Percentiles rank a stretch among this genome's conserved stretches.
These are phyloP conservation scores for Fagopyrum esculentum DNA, from an alignment of 148 eudicot genomes.

Conservation along the genomic window DNA sequence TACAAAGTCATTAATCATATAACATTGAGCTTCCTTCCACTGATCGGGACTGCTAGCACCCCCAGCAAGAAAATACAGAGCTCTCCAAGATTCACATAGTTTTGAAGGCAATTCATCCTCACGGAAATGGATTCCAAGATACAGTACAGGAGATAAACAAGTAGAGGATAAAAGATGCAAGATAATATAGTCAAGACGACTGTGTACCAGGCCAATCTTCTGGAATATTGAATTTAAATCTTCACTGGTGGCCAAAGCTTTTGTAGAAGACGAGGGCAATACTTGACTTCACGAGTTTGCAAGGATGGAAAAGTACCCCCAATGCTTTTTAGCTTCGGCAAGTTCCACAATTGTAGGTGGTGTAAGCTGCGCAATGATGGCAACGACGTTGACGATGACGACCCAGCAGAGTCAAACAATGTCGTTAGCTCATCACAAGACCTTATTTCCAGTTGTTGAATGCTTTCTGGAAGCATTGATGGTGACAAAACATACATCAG, in stretches of 20 bases:
- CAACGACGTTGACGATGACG: not conserved
- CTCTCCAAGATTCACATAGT: not conserved
- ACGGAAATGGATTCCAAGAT: not conserved
- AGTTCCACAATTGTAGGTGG: not conserved
- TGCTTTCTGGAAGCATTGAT: not conserved
- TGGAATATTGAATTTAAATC: not conserved
- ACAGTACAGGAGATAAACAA: not conserved
- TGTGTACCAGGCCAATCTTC: not conserved
- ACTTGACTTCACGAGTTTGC: not conserved
- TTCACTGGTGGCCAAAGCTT: slow-evolving; percentile 1
- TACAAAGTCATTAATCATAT: no score
- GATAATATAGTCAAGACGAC: no score
- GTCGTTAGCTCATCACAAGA: not conserved
- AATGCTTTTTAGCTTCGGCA: slow-evolving; percentile 8
- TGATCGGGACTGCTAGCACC: not conserved
- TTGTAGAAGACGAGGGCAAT: slow-evolving; percentile 6
- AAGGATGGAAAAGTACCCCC: slow-evolving; percentile 1
- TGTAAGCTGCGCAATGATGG: not conserved
- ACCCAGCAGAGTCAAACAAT: slow-evolving; percentile 2
- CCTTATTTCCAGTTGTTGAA: not conserved
- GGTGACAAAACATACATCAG: slow-evolving; percentile 1
- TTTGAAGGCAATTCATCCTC: not conserved
- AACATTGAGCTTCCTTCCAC: no score
- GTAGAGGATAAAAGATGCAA: not conserved
- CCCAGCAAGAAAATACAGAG: not conserved